Conservation (phyloP, 805 yeast species). For the Cyberlindnera euphorbiae region DNA sequence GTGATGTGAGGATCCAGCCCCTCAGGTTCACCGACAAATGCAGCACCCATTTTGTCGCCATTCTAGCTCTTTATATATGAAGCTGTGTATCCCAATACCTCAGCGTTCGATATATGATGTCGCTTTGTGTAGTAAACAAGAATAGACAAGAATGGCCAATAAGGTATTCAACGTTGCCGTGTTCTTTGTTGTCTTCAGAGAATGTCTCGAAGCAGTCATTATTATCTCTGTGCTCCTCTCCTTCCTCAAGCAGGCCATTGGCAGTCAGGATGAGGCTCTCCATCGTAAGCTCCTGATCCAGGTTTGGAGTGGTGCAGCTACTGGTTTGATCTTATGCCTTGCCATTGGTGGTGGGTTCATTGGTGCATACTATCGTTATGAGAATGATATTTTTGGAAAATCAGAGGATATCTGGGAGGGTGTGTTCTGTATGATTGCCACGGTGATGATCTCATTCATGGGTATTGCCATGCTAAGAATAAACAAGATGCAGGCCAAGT, state of each 20-base stretch:
- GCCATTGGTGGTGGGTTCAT: slow-evolving; percentile 89
- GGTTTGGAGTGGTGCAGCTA: slow-evolving; percentile 78
- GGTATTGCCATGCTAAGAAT: slow-evolving; percentile 95
- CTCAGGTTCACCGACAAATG: too few species aligned
- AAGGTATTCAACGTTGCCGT: slow-evolving; percentile 41
- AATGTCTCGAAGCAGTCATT: slow-evolving; percentile 86
- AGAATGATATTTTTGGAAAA: slow-evolving; percentile 76
- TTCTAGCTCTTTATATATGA: too few species aligned
- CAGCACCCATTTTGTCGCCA: too few species aligned
- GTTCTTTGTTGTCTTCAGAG: slow-evolving; percentile 90
- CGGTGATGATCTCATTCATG: slow-evolving; percentile 85
- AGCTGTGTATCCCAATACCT: too few species aligned
- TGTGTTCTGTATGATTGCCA: slow-evolving; percentile 84
- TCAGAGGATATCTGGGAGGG: slow-evolving; percentile 98
- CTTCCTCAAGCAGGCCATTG: slow-evolving; percentile 86
- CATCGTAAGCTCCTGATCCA: slow-evolving; percentile 66
- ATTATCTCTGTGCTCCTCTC: slow-evolving; percentile 89
- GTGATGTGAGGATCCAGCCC: too few species aligned
- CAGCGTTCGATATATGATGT: too few species aligned
- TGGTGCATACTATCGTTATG: slow-evolving; percentile 82
- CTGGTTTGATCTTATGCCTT: slow-evolving; percentile 76
- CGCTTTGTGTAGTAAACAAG: too few species aligned
- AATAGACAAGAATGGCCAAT: slow-evolving; percentile 10
- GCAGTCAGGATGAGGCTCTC: slow-evolving; percentile 41
- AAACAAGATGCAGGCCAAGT: slow-evolving; percentile 93